Conservation (phyloP, 73 alveolate genomes). For the Paraurostyla sp. region DNA sequence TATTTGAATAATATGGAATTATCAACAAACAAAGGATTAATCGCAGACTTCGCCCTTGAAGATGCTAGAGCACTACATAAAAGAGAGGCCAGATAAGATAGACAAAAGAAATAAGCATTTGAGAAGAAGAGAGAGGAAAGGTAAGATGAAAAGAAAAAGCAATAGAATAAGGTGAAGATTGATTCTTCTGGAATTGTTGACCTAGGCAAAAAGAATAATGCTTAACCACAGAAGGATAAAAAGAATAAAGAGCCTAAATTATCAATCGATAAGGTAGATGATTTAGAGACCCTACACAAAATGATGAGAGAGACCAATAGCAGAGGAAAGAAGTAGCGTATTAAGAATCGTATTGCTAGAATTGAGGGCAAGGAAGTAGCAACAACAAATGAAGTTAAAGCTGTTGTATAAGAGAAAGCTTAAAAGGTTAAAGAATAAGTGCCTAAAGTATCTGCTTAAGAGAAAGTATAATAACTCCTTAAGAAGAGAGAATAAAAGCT, state of each 20-base stretch:
- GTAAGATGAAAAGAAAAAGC: not conserved
- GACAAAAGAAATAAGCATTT: not conserved
- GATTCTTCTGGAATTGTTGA: not conserved
- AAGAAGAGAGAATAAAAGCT: conserved; percentile 63
- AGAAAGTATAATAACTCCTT: not conserved
- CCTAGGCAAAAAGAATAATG: not conserved
- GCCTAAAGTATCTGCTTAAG: not conserved
- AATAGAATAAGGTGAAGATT: not conserved
- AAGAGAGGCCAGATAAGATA: conserved; percentile 48
- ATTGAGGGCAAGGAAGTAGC: conserved; percentile 11
- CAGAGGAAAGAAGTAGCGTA: conserved; percentile 68
- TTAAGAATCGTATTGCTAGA: conserved; percentile 54
- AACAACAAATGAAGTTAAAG: not conserved
- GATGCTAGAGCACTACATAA: conserved; percentile 67
- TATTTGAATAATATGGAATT: conserved; percentile 61
- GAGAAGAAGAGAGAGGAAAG: conserved; percentile 44
- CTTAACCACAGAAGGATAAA: not conserved
- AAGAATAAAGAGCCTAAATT: not conserved
- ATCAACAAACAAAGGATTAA: conserved; percentile 45
- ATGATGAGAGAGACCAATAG: conserved; percentile 58
- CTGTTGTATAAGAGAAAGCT: not conserved
- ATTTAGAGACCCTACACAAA: conserved; percentile 4
- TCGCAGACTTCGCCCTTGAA: conserved; percentile 65
- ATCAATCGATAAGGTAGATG: conserved; percentile 68
- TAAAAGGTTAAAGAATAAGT: not conserved